Evolutionary conservation across 805 yeast species (phyloP).

Genomic region (Pichia pseudocactophila): DNA sequence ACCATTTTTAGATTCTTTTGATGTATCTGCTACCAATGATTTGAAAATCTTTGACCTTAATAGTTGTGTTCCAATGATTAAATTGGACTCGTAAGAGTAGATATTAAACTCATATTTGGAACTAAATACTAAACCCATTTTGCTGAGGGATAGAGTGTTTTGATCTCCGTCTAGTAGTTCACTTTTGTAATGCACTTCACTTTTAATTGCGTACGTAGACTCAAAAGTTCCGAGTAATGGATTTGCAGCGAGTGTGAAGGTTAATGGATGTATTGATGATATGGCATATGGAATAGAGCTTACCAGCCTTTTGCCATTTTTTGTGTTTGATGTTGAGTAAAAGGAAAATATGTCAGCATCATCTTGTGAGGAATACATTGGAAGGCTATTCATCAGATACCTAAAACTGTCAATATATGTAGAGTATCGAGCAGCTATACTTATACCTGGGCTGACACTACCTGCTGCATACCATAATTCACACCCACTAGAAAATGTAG

Average conservation of each 20-base stretch:
- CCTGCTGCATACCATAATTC: slow-evolving; percentile 84
- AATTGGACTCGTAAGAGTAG: slow-evolving; percentile 81
- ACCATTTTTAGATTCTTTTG: not conserved
- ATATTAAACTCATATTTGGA: slow-evolving; percentile 84
- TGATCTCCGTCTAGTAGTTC: not conserved
- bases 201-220: slow-evolving; percentile 78
- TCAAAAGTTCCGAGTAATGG: slow-evolving; percentile 87
- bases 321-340: not conserved
- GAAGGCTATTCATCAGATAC: slow-evolving; percentile 4
- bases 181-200: slow-evolving; percentile 47
- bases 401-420: slow-evolving; percentile 38
- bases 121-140: slow-evolving; percentile 43
- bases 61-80: slow-evolving; percentile 79
- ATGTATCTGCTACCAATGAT: not conserved
- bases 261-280: slow-evolving; percentile 48
- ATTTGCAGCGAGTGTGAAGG: slow-evolving; percentile 78
- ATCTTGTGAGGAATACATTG: slow-evolving; percentile 1
- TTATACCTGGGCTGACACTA: slow-evolving; percentile 82
- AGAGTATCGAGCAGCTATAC: slow-evolving; percentile 76
- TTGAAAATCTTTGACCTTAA: slow-evolving; percentile 38
- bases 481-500: slow-evolving; percentile 63
- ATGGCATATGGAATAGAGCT: slow-evolving; percentile 8
- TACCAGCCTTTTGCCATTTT: not conserved
- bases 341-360: slow-evolving; percentile 1
- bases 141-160: not conserved